Conservation (phyloP, 257 asterid genomes). For the Penstemon eatonii region DNA sequence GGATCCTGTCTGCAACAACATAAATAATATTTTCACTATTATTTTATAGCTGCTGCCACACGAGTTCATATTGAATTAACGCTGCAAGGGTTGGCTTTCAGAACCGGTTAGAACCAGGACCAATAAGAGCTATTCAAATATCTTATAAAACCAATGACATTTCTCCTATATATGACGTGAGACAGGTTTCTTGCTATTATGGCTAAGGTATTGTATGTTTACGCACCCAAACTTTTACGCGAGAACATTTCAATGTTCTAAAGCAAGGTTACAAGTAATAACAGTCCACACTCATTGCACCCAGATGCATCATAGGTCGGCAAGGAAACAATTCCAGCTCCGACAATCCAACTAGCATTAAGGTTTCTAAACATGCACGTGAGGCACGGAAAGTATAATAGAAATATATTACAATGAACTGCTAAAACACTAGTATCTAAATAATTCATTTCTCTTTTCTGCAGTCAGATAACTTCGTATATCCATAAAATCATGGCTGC, state of each 20-base stretch:
- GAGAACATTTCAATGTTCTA: background rate
- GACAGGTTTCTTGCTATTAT: too few species aligned
- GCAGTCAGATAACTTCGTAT: background rate
- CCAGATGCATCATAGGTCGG: conserved; percentile 6
- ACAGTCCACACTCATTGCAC: background rate
- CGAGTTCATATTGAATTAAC: background rate
- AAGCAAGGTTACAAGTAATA: background rate
- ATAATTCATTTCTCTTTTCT: too few species aligned
- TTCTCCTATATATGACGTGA: too few species aligned
- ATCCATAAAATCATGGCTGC: background rate
- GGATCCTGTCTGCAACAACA: too few species aligned
- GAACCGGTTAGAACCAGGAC: background rate
- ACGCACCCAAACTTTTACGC: background rate
- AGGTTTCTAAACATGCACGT: background rate
- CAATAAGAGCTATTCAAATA: too few species aligned
- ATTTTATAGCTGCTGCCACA: too few species aligned
- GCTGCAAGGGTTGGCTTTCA: background rate
- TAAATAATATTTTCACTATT: too few species aligned
- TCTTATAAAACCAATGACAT: too few species aligned
- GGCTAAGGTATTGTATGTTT: too few species aligned
- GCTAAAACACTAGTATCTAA: background rate
- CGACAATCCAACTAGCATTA: background rate
- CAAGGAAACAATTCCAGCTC: background rate
- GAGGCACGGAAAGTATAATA: background rate
- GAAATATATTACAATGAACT: background rate